Evolutionary conservation across 139 green algal genomes (phyloP).

Genomic region (Desmodesmus armatus): DNA sequence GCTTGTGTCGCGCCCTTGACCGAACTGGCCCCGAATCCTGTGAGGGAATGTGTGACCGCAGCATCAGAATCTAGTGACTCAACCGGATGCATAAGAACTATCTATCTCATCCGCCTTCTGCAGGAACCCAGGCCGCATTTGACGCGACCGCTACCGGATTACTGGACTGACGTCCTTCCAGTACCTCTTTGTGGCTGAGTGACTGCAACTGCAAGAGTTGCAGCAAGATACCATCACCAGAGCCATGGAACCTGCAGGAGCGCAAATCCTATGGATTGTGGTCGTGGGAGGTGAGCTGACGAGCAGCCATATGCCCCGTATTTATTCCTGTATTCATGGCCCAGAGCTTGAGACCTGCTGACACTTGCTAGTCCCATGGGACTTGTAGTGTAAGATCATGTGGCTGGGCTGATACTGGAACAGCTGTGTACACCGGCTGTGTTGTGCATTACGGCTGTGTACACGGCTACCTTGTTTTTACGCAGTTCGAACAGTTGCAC

Average conservation of each 20-base stretch:
- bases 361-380: background rate
- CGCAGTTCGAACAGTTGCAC: background rate
- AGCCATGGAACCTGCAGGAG: no score
- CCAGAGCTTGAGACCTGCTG: background rate
- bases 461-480: background rate
- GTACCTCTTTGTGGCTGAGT: background rate
- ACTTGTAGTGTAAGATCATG: background rate
- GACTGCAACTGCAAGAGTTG: background rate
- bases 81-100: background rate
- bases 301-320: background rate
- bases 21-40: no score
- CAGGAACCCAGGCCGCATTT: background rate
- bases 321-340: no score
- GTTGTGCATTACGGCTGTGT: background rate
- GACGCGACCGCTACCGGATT: background rate
- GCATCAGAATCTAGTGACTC: no score
- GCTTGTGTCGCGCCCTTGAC: background rate
- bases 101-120: background rate
- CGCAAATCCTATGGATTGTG: constrained; percentile 24
- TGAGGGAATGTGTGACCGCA: no score
- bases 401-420: no score
- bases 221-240: no score
- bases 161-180: background rate
- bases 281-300: constrained; percentile 14
- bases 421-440: no score